Evolutionary conservation across 192 early-diverging fungal species (phyloP).

Genomic region (Entophlyctis luteolus): DNA sequence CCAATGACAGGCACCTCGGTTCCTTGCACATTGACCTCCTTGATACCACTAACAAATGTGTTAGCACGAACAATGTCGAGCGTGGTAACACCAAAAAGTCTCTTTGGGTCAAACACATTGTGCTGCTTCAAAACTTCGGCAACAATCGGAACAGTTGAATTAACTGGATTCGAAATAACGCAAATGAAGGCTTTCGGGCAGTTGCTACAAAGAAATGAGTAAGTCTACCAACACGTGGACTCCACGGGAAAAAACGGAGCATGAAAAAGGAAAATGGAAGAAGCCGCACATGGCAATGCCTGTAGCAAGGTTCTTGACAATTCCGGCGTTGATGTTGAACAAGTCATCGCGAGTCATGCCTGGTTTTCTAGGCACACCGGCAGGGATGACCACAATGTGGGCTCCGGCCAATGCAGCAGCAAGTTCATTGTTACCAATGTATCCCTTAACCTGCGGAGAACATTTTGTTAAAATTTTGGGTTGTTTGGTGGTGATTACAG

Average conservation of each 20-base stretch:
- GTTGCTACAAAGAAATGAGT: conserved; percentile 32
- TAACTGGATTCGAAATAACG: conserved; percentile 67
- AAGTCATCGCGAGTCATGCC: conserved; percentile 98
- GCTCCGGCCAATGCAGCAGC: conserved; percentile 64
- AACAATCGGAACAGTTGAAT: conserved; percentile 64
- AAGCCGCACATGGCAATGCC: conserved; percentile 73
- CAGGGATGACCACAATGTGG: conserved; percentile 85
- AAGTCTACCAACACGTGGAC: neutral
- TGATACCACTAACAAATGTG: conserved; percentile 54
- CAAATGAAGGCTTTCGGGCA: conserved; percentile 62
- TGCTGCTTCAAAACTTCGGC: conserved; percentile 59
- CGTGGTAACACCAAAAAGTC: conserved; percentile 61
- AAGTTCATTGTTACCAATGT: conserved; percentile 65
- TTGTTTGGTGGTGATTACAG: no score
- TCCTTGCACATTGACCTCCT: conserved; percentile 37
- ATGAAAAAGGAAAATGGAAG: no score
- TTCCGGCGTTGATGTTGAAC: conserved; percentile 97
- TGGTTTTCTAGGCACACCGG: conserved; percentile 96
- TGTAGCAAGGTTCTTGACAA: conserved; percentile 78
- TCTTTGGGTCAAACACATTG: conserved; percentile 60
- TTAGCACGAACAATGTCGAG: conserved; percentile 60
- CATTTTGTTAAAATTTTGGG: neutral
- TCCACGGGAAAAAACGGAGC: neutral
- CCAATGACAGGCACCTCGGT: conserved; percentile 56
- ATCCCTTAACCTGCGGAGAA: conserved; percentile 49